These are phyloP conservation scores for Gomphus bonarii DNA, from an alignment of 1,284 basidiomycete species.

Conservation along the genomic window DNA sequence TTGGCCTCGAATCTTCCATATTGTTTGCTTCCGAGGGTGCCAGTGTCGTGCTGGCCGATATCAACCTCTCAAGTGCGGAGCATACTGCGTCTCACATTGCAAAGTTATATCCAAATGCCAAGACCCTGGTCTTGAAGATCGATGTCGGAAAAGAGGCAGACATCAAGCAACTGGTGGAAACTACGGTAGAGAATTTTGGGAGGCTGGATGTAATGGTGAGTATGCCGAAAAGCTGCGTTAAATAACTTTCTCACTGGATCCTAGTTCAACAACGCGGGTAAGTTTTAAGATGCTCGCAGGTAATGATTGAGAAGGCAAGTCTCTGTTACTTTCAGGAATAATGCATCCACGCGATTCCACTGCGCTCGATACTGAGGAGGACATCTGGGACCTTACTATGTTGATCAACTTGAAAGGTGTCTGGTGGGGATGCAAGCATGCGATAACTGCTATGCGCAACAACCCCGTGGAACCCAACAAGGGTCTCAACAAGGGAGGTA, in stretches of 20 bases:
- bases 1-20: constrained; percentile 87
- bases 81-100: constrained; percentile 58
- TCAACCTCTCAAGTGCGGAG: constrained; percentile 73
- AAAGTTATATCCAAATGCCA: constrained; percentile 58
- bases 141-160: constrained; percentile 88
- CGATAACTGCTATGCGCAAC: constrained; percentile 89
- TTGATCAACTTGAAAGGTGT: constrained; percentile 95
- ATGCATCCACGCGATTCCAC: constrained; percentile 95
- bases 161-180: constrained; percentile 72
- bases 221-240: background rate
- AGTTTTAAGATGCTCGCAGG: constrained; percentile 13
- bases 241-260: background rate
- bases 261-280: constrained; percentile 85
- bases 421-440: constrained; percentile 98
- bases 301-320: background rate
- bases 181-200: constrained; percentile 76
- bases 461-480: constrained; percentile 77
- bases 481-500: constrained; percentile 77
- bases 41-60: constrained; percentile 77
- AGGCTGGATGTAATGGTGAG: constrained; percentile 86
- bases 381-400: constrained; percentile 93
- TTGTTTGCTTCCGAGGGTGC: constrained; percentile 92
- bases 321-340: constrained; percentile 43
- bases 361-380: constrained; percentile 91
- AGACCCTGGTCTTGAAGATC: constrained; percentile 63